phyloP scores from a whole-genome alignment of 2,329 filamentous ascomycete species.

The Ophiostoma sp. region DNA sequence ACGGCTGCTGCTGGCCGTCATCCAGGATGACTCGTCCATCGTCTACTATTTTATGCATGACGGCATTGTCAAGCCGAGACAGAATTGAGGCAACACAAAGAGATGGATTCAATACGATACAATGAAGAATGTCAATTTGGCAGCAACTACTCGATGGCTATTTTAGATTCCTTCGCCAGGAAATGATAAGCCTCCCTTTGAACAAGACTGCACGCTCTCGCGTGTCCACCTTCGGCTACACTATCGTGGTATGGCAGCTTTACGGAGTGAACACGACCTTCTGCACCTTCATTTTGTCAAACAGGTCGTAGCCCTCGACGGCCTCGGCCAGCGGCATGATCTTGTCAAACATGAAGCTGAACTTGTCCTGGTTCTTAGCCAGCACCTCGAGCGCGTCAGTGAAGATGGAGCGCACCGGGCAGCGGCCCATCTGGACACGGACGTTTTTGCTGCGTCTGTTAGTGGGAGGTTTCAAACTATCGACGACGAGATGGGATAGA shows the following conservation, averaged over 20 bases:
- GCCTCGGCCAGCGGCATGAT: slow-evolving; percentile 70
- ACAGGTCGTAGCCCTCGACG: slow-evolving; percentile 67
- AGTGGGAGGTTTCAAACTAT: background rate
- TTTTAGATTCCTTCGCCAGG: slow-evolving; percentile 22
- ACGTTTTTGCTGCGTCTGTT: slow-evolving; percentile 61
- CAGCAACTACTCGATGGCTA: background rate
- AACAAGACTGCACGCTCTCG: background rate
- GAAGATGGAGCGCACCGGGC: slow-evolving; percentile 71
- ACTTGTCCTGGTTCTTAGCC: slow-evolving; percentile 64
- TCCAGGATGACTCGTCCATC: slow-evolving; percentile 78
- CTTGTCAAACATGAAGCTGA: slow-evolving; percentile 75
- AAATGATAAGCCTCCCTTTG: background rate
- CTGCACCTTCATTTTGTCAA: slow-evolving; percentile 71
- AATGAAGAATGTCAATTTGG: background rate
- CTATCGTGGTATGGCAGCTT: background rate
- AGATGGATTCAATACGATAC: background rate
- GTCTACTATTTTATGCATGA: slow-evolving; percentile 85
- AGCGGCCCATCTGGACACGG: slow-evolving; percentile 72
- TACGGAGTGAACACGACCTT: slow-evolving; percentile 68
- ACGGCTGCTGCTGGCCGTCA: slow-evolving; percentile 69
- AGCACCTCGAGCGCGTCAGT: slow-evolving; percentile 64
- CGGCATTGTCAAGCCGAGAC: slow-evolving; percentile 81
- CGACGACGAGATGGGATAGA: background rate
- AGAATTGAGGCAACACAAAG: slow-evolving; percentile 59
- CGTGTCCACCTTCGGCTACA: background rate